A percentile compares a stretch with the other conserved stretches of the same genome.
Conservation (phyloP, 169 alveolate genomes). For the Eimeria tenella region DNA sequence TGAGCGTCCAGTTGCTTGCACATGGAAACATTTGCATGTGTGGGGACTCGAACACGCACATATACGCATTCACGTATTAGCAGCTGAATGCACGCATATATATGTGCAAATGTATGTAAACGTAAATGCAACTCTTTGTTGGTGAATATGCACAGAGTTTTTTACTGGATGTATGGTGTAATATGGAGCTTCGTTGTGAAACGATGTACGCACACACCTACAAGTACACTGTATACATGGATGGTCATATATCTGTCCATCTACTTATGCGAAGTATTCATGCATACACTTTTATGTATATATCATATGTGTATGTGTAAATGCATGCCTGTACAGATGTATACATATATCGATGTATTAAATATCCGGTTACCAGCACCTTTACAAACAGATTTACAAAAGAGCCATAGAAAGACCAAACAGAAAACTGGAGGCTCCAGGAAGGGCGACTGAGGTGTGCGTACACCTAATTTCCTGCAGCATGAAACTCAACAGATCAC, state of each 20-base stretch:
- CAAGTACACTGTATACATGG: background rate
- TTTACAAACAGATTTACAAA: background rate
- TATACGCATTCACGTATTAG: background rate
- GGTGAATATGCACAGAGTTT: too few relatives aligned
- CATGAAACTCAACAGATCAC: background rate
- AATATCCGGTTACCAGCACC: background rate
- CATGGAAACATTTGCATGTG: background rate
- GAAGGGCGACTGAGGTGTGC: background rate
- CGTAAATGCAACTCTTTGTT: too few relatives aligned
- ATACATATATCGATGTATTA: background rate
- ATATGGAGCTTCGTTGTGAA: too few relatives aligned
- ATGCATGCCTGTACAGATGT: background rate
- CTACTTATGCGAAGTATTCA: background rate
- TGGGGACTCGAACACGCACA: too few relatives aligned
- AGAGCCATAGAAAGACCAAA: background rate
- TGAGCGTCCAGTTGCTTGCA: background rate
- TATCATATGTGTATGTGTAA: background rate
- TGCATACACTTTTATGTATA: too few relatives aligned
- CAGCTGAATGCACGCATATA: background rate
- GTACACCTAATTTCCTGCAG: background rate
- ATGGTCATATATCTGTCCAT: background rate
- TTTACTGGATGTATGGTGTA: too few relatives aligned
- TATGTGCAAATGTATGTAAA: too few relatives aligned
- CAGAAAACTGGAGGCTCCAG: background rate
- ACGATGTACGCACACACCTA: too few relatives aligned